A percentile compares a stretch with the other conserved stretches of the same genome.
Conservation (phyloP, 805 yeast genomes). For the Naumovozyma baii region DNA sequence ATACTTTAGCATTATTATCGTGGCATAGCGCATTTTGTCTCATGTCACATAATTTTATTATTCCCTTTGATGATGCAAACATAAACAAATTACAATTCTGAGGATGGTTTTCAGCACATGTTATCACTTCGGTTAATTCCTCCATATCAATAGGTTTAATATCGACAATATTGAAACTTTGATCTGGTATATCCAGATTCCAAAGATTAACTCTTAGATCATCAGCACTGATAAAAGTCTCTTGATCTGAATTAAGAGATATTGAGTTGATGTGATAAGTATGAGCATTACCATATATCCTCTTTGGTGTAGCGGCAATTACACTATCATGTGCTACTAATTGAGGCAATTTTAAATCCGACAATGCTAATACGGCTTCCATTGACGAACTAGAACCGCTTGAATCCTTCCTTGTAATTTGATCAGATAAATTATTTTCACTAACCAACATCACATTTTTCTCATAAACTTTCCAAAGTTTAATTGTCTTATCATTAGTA, state of each 20-base stretch:
- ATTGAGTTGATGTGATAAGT: slow-evolving; percentile 96
- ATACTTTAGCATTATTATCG: slow-evolving; percentile 75
- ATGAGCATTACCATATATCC: slow-evolving; percentile 89
- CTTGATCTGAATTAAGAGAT: slow-evolving; percentile 90
- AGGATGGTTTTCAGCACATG: slow-evolving; percentile 95
- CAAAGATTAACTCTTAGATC: slow-evolving; percentile 92
- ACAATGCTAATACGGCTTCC: slow-evolving; percentile 29
- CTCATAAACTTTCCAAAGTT: slow-evolving; percentile 92
- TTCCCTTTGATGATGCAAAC: slow-evolving; percentile 93
- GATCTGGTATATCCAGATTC: slow-evolving; percentile 91
- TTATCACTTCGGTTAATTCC: slow-evolving; percentile 94
- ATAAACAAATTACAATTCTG: slow-evolving; percentile 82
- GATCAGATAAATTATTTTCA: slow-evolving; percentile 71
- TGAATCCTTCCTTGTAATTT: slow-evolving; percentile 9
- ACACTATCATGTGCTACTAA: slow-evolving; percentile 90
- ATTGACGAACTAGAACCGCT: slow-evolving; percentile 14
- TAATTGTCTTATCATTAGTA: slow-evolving; percentile 96
- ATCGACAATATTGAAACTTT: slow-evolving; percentile 92
- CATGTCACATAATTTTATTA: slow-evolving; percentile 93
- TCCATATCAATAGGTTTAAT: slow-evolving; percentile 98
- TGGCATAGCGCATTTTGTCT: slow-evolving; percentile 81
- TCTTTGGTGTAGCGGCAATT: slow-evolving; percentile 89
- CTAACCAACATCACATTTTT: slow-evolving; percentile 84
- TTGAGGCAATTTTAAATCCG: slow-evolving; percentile 67
- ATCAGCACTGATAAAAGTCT: slow-evolving; percentile 86